phyloP scores from a whole-genome alignment of 768 basidiomycete species.

The Auricularia auricula-judae region DNA sequence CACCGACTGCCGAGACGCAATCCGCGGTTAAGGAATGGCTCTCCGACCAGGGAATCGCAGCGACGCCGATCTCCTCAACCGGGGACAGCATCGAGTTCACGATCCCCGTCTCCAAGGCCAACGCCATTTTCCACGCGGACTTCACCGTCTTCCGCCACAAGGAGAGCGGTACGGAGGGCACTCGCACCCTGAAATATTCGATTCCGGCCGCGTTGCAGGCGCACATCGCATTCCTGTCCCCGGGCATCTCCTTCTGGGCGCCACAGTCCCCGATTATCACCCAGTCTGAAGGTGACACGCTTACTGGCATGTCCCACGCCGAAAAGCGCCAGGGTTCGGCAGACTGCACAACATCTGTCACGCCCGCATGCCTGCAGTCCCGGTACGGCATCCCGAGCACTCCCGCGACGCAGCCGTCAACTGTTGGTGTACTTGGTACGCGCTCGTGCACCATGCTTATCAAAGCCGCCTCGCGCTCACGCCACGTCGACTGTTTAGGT shows the following conservation, averaged over 20 bases:
- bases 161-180: conserved; percentile 11
- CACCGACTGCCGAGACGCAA: conserved; percentile 15
- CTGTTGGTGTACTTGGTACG: not conserved
- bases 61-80: conserved; percentile 14
- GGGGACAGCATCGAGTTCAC: conserved; percentile 21
- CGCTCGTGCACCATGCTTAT: no score
- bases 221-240: conserved; percentile 21
- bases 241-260: conserved; percentile 16
- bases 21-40: conserved; percentile 16
- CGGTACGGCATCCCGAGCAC: conserved; percentile 23
- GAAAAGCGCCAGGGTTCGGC: conserved; percentile 10
- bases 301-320: no score
- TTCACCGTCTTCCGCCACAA: conserved; percentile 16
- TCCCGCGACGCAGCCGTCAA: no score
- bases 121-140: conserved; percentile 18
- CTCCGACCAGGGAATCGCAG: conserved; percentile 13
- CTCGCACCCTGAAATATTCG: conserved; percentile 20
- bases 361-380: conserved; percentile 28
- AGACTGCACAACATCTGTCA: conserved; percentile 16
- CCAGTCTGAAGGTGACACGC: not conserved
- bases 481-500: no score
- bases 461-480: no score
- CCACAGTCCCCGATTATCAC: no score
- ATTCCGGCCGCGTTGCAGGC: conserved; percentile 15
- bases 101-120: conserved; percentile 19